Evolutionary conservation across 169 alveolate genomes (phyloP), one percentile per base, ranked within the genome.

Genomic region (Plasmodium vivax): DNA sequence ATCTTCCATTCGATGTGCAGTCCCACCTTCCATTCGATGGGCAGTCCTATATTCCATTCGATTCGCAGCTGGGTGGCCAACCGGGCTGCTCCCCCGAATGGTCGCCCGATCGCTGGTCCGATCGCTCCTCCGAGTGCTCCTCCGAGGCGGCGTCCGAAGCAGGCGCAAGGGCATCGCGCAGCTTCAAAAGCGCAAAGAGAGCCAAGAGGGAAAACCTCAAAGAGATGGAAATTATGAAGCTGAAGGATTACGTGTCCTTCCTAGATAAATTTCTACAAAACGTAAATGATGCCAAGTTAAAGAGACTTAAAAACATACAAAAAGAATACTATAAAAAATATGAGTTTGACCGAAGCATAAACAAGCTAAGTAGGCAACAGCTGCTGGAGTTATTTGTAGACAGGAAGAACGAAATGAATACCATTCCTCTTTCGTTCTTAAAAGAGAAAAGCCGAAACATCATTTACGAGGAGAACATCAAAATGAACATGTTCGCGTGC

Each of bases 401-500:
- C 73, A 90, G 38, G 81, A 87, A 90, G 80, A 34, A 16, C 23
- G 92, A 90, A 90, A 71, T 90, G n/a, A 90, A 90, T 36, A 41
- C 74, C 0, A 47, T 81, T 9, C 94, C 94, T 30, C 83, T 90
- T 38, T 41, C 83, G 6, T 47, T 47, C 30, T 90, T 90, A 82
- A 90, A 90, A 90, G 94, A 90, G 41, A 80, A 82, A 68, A 51
- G 84, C 81, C 58, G 94, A 56, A 90, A 81, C 36, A 81, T 81
- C 30, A 90, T 90, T 19, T 90, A 90, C 68, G 94, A 80, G 51
- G 94, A 90, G 80, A 90, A 90, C 68, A 27, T 90, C 10, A 90
- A 80, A 90, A 79, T 81, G 91, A 79, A 90, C 7, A 90, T 90
- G 94, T 90, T 80, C 72, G 94, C 94, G 30, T 90, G 94, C 51